Conservation (phyloP, 768 basidiomycete species). For the Fomitopsis serialis region DNA sequence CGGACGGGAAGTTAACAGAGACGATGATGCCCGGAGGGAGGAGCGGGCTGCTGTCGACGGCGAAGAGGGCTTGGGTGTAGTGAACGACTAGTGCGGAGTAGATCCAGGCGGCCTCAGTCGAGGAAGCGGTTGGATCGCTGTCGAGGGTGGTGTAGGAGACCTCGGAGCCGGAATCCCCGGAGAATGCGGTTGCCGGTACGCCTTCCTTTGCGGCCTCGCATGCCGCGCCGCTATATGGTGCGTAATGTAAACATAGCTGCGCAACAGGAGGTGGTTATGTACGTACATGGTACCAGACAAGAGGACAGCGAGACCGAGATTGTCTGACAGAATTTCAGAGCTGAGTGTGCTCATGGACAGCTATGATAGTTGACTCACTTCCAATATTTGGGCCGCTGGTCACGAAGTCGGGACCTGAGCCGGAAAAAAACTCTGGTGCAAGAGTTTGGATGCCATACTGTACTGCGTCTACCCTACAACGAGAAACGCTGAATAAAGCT, state of each 20-base stretch:
- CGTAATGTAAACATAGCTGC: background rate
- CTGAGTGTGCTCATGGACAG: background rate
- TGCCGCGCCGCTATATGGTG: conserved; percentile 41
- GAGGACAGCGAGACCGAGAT: conserved; percentile 18
- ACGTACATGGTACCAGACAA: conserved; percentile 26
- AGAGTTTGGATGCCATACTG: conserved; percentile 40
- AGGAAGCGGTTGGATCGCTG: conserved; percentile 26
- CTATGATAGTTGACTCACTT: conserved; percentile 7
- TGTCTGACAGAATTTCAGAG: conserved; percentile 5
- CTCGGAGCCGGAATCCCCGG: conserved; percentile 33
- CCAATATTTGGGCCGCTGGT: conserved; percentile 39
- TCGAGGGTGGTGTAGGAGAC: conserved; percentile 48
- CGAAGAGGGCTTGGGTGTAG: conserved; percentile 24
- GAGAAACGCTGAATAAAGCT: background rate
- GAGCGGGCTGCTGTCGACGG: conserved; percentile 18
- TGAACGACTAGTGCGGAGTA: conserved; percentile 39
- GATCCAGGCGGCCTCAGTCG: conserved; percentile 33
- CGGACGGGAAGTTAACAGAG: conserved; percentile 32
- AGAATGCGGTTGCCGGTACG: conserved; percentile 47
- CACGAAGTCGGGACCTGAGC: conserved; percentile 34
- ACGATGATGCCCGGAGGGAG: conserved; percentile 27
- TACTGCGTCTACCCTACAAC: conserved; percentile 22
- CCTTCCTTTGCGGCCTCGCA: conserved; percentile 43
- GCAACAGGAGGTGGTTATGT: too few species aligned
- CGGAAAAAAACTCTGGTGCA: conserved; percentile 34